Base-by-base conservation (phyloP, 352 stramenopile genomes). In the Phytophthora sansomeana region DNA sequence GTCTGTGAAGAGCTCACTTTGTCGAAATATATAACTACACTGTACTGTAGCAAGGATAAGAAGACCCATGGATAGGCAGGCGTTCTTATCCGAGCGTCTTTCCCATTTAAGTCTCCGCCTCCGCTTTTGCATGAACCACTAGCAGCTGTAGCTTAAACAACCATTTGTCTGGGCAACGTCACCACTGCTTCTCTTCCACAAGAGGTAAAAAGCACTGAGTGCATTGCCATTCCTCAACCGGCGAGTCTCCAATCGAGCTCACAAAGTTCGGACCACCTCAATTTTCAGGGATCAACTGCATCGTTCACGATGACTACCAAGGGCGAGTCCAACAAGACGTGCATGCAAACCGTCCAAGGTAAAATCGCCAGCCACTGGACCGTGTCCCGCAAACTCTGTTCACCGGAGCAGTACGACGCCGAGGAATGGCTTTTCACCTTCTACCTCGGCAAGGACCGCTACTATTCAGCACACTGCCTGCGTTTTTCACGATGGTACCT, bases 401-500 rank as follows among this genome's bases (percentile, higher is more conserved):
- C 81, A 1, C 48, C 65, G 1, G 78, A 86, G 52, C 78, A 90
- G 49, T 77, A 89, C 32, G 79, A 87, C 39, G 81, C 81, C n/a
- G 81, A 90, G 58, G 69, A 82, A 46, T 81, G 80, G 67, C 64
- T 90, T 0, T 66, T 90, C 48, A 86, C 78, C 44, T 68, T 89
- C 48, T 87, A 85, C 61, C 35, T 86, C 1, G 78, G 78, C 64
- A 86, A 89, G 21, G 75, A 85, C 43, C 74, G 72, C 10, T 89
- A 89, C 58, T 78, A 78, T 58, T 80, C 68, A 17, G 6, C 67
- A 3, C 58, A 55, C 1, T 58, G 38, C 7, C 26, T 90, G 58
- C 65, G 73, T 38, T 91, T 91, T 52, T 84, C 71, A 19, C 78
- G 82, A 32, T 91, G 82, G 82, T 84, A 84, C 21, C 64, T 91